Conservation (phyloP, 768 basidiomycete species). For the Paxillus ammoniavirescens region DNA sequence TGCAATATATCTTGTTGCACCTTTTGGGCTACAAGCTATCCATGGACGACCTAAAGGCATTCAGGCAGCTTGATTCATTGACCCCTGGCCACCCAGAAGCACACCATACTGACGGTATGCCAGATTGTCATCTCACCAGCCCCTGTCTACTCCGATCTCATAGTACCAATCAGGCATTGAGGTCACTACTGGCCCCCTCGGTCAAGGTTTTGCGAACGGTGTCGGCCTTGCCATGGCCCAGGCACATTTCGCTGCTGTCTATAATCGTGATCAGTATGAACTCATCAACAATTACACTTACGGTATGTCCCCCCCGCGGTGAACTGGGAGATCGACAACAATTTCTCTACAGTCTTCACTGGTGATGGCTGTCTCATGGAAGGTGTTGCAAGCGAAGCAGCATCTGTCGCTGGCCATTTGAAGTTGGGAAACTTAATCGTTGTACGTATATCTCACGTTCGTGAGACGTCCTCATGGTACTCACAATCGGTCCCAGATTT, state of each 20-base stretch:
- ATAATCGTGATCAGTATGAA: constrained; percentile 82
- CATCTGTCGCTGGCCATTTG: constrained; percentile 90
- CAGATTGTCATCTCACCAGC: background rate
- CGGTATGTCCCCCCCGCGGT: constrained; percentile 42
- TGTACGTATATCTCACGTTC: constrained; percentile 44
- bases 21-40: constrained; percentile 90
- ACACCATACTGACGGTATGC: constrained; percentile 60
- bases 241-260: constrained; percentile 85
- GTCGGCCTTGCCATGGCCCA: constrained; percentile 94
- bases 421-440: constrained; percentile 92
- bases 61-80: constrained; percentile 87
- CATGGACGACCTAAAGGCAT: constrained; percentile 88
- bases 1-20: constrained; percentile 91
- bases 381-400: constrained; percentile 91
- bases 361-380: constrained; percentile 98
- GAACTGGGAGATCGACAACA: constrained; percentile 3
- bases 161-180: constrained; percentile 53
- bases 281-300: constrained; percentile 88
- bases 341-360: constrained; percentile 60
- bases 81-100: constrained; percentile 94
- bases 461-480: constrained; percentile 8
- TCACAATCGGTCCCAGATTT: constrained; percentile 52
- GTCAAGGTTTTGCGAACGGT: constrained; percentile 91
- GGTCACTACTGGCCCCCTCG: constrained; percentile 95
- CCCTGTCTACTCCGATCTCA: constrained; percentile 5